phyloP scores from a whole-genome alignment of 2,329 filamentous ascomycete genomes.

The Clarireedia paspali region DNA sequence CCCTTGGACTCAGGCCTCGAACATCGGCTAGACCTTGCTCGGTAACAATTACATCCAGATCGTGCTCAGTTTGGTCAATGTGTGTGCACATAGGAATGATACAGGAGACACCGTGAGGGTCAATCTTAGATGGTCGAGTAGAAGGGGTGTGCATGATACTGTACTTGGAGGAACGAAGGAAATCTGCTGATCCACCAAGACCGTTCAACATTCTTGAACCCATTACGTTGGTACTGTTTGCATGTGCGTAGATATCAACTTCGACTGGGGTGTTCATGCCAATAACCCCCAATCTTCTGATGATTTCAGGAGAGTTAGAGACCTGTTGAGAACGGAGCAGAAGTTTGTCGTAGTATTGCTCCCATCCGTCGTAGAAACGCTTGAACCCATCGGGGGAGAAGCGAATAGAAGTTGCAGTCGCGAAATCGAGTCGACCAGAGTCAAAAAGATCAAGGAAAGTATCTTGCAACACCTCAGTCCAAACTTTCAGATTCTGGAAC shows the following conservation, averaged over 20 bases:
- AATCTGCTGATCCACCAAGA: conserved; percentile 74
- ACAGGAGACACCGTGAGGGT: conserved; percentile 73
- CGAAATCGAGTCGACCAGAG: conserved; percentile 78
- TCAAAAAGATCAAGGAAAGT: conserved; percentile 92
- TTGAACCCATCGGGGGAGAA: conserved; percentile 89
- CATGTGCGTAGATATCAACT: conserved; percentile 91
- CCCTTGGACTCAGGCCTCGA: conserved; percentile 68
- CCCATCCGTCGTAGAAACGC: conserved; percentile 83
- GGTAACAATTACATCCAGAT: conserved; percentile 81
- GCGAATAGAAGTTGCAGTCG: conserved; percentile 81
- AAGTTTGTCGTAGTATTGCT: conserved; percentile 70
- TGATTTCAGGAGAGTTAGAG: conserved; percentile 85
- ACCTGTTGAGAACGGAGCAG: conserved; percentile 83
- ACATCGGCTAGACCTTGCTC: conserved; percentile 75
- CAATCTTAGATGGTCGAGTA: conserved; percentile 71
- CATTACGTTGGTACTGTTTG: conserved; percentile 86
- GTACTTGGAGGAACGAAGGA: conserved; percentile 73
- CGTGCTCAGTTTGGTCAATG: conserved; percentile 88
- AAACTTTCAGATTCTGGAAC: conserved; percentile 83
- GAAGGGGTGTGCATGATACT: conserved; percentile 91
- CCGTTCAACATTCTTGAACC: conserved; percentile 83
- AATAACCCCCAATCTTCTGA: conserved; percentile 77
- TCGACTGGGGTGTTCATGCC: conserved; percentile 95
- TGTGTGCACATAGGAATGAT: conserved; percentile 95
- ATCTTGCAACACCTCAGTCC: conserved; percentile 79